These are phyloP conservation scores for Leishmania gerbilli DNA, from an alignment of 208 protist genomes.

Conservation along the genomic window DNA sequence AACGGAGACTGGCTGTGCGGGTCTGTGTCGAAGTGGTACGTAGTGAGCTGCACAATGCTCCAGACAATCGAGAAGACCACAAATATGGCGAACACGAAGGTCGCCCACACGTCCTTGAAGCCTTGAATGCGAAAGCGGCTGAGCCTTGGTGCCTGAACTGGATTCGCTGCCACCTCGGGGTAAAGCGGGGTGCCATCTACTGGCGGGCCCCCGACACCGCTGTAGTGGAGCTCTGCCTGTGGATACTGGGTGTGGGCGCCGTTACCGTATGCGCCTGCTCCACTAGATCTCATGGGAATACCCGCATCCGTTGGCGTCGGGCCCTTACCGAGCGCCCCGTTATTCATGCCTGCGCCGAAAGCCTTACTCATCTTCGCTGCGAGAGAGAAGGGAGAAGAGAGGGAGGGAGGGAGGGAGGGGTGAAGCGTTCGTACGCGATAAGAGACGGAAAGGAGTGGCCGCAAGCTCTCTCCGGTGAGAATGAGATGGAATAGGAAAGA, in stretches of 20 bases:
- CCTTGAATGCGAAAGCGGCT: slow-evolving; percentile 64
- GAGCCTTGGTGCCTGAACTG: slow-evolving; percentile 42
- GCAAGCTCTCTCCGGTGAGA: not conserved
- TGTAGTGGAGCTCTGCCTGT: slow-evolving; percentile 40
- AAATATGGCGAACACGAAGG: slow-evolving; percentile 52
- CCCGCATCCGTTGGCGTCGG: slow-evolving; percentile 9
- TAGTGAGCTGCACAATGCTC: slow-evolving; percentile 54
- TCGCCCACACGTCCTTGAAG: slow-evolving; percentile 81
- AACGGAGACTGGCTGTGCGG: not conserved
- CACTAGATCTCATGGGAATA: slow-evolving; percentile 6
- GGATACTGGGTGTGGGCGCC: slow-evolving; percentile 30
- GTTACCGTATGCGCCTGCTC: slow-evolving; percentile 2
- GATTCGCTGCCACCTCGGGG: slow-evolving; percentile 23
- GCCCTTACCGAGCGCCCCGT: slow-evolving; percentile 7
- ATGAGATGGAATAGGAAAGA: too few relatives aligned
- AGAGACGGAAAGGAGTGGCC: not conserved
- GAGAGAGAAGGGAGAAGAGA: not conserved
- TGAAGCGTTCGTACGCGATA: not conserved
- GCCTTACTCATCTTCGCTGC: not conserved
- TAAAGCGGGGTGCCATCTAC: slow-evolving; percentile 69
- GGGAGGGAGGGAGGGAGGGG: not conserved
- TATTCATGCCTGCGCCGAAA: not conserved
- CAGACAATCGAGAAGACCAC: slow-evolving; percentile 56
- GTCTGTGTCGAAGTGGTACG: slow-evolving; percentile 29
- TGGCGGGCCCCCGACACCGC: slow-evolving; percentile 30